Evolutionary conservation across 2,329 filamentous ascomycete species (phyloP), one percentile per base, ranked within the genome.

Genomic region (Thielaviopsis ethacetica): DNA sequence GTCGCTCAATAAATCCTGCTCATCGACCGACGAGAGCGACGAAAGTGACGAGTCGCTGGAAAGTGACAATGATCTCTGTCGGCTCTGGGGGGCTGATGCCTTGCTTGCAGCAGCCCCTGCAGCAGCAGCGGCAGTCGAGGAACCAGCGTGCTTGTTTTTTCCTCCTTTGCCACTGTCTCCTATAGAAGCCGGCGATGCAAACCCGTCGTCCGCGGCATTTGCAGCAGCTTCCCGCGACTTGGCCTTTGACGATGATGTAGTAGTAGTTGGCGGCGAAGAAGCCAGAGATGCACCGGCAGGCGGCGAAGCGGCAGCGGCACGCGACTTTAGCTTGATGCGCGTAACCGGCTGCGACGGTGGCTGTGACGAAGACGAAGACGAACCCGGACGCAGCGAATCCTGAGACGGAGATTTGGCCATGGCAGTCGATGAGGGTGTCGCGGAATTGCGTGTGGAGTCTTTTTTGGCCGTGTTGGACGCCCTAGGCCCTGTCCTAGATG

Each of bases 11-110:
- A 53, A 34, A 27, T 54, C 52, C 27, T n/a, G n/a, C n/a, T 61
- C 59, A 30, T 61, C 56, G 19, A 49, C 59, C 21, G 59, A 61
- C 44, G 59, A 61, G 17, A 61, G 53, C 3, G 59, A 61, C 5
- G 59, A 61, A 22, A 61, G 59, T 22, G 59, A 61, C 7, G 59
- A 61, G 51, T 56, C 56, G n/a, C 59, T 61, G 19, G 59, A 61
- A n/a, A 58, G 17, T 17, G 59, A 61, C 21, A 58, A 17, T 12
- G 59, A 58, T 34, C 59, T 21, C 34, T 55, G 24, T 24, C 22
- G 7, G 24, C 7, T 24, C 24, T n/a, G 10, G 24, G 15, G 13
- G 51, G 34, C 6, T 13, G 17, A 19, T 21, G 38, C 13, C 54
- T 56, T 38, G 30, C 5, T 5, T n/a, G 49, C 30, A 13, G 41